Evolutionary conservation across 768 basidiomycete genomes (phyloP), one percentile per base, ranked within the genome.

Genomic region (Tylopilus intermedius): DNA sequence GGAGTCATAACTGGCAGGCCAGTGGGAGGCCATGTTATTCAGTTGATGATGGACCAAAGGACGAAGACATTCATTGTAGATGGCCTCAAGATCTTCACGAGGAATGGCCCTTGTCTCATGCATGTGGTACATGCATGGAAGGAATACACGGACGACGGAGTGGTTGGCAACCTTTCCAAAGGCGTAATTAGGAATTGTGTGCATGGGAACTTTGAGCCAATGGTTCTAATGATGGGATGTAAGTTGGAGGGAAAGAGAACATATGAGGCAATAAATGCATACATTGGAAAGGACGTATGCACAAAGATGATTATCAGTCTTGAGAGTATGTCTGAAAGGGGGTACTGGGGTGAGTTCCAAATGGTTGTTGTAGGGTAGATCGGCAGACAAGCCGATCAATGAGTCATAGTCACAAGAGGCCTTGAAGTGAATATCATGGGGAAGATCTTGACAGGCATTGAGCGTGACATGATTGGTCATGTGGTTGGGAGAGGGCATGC

Each of bases 151-250:
- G 0, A 58, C 11, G 0, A 24, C 14, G 0, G 37, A 47, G 0
- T 21, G 18, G 11, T 42, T 57, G 0, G 55, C 26, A 0, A 58
- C 41, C 18, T 56, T 53, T 0, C 48, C 58, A 1, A 58, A 27
- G 0, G 42, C 13, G 1, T 50, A 3, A 4, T 57, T 58, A 0
- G 45, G 51, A 2, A 58, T 53, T 0, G 18, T 14, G 3, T 57
- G 41, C 55, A 58, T 58, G 1, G 45, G 33, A 0, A 47, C 22
- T 1, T 5, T 2, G 1, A 6, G 3, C 5, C 1, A 5, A n/a
- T n/a, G n/a, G n/a, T n/a, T n/a, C n/a, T n/a, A n/a, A n/a, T n/a
- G n/a, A 29, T 29, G 8, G 29, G 4, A 29, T 29, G 29, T 29
- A 29, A 29, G 29, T 29, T 8, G 8, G 32, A 33, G 32, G 32